A percentile compares a stretch with the other conserved stretches of the same genome.
phyloP scores from a whole-genome alignment of 179 eudicot genomes.

The Gypsophila paniculata region DNA sequence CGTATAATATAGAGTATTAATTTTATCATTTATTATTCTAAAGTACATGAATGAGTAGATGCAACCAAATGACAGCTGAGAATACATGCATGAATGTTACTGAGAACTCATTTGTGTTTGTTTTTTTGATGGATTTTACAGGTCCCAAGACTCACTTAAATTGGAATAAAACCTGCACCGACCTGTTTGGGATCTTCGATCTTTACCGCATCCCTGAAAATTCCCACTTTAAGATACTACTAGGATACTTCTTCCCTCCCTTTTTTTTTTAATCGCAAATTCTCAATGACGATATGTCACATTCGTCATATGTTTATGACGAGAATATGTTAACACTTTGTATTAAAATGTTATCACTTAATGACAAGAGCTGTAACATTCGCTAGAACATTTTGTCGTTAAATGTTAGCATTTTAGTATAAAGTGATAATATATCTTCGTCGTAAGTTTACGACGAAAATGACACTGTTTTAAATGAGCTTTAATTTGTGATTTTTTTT shows the following conservation, averaged over 20 bases:
- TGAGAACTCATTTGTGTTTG: background rate
- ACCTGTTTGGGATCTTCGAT: slow-evolving; percentile 28
- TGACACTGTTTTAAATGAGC: too few relatives aligned
- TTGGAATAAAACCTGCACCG: slow-evolving; percentile 28
- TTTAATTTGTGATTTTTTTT: too few relatives aligned
- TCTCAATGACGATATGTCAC: too few relatives aligned
- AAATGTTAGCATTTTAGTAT: too few relatives aligned
- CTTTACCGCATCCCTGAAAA: slow-evolving; percentile 22
- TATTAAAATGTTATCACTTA: too few relatives aligned
- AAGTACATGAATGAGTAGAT: slow-evolving; percentile 14
- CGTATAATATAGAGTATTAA: background rate
- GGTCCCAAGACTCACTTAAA: slow-evolving; percentile 35
- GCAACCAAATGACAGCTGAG: slow-evolving; percentile 25
- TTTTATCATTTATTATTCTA: too few relatives aligned
- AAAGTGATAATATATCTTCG: too few relatives aligned
- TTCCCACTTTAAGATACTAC: slow-evolving; percentile 18
- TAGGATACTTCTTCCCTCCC: background rate
- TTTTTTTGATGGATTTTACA: slow-evolving; percentile 9
- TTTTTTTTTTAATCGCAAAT: background rate
- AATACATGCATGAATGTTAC: background rate
- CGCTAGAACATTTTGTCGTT: too few relatives aligned
- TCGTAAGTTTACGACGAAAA: too few relatives aligned
- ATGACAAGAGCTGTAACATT: too few relatives aligned
- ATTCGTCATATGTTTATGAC: too few relatives aligned
- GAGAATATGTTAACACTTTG: too few relatives aligned